Percentiles rank a stretch among this genome's conserved stretches.
Evolutionary conservation across 108 stramenopile species (phyloP).

Genomic region (Skeletonema potamos): DNA sequence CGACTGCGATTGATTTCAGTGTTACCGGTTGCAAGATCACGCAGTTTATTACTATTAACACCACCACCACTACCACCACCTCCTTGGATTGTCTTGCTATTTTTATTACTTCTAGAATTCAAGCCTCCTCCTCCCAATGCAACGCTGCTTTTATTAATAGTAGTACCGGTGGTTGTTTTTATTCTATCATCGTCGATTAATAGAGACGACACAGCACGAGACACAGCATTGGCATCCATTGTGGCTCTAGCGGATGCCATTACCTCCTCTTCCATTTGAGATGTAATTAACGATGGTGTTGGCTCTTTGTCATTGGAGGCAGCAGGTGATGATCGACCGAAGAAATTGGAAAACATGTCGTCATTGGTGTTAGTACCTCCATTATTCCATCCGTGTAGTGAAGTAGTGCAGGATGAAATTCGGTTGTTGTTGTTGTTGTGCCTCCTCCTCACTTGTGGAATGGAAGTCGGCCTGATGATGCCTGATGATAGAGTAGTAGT

Average conservation of each 20-base stretch:
- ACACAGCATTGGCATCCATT: slow-evolving; percentile 28
- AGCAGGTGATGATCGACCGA: not conserved
- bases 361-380: not conserved
- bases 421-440: too few relatives aligned
- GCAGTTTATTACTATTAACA: not conserved
- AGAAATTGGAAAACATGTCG: not conserved
- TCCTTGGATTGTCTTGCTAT: not conserved
- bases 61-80: too few relatives aligned
- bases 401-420: not conserved
- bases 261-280: slow-evolving; percentile 33
- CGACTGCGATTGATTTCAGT: not conserved
- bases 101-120: not conserved
- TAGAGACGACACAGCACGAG: slow-evolving; percentile 33
- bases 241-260: slow-evolving; percentile 31
- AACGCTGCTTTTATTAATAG: not conserved
- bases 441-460: too few relatives aligned
- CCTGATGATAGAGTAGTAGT: not conserved
- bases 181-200: slow-evolving; percentile 3
- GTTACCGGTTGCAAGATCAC: not conserved
- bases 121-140: too few relatives aligned
- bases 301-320: not conserved
- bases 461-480: not conserved
- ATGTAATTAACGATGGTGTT: slow-evolving; percentile 10
- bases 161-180: not conserved
- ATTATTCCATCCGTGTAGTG: not conserved